A percentile compares a stretch with the other conserved stretches of the same genome.
phyloP scores from a whole-genome alignment of 192 early-diverging fungal species.

The Coemansia sp. region DNA sequence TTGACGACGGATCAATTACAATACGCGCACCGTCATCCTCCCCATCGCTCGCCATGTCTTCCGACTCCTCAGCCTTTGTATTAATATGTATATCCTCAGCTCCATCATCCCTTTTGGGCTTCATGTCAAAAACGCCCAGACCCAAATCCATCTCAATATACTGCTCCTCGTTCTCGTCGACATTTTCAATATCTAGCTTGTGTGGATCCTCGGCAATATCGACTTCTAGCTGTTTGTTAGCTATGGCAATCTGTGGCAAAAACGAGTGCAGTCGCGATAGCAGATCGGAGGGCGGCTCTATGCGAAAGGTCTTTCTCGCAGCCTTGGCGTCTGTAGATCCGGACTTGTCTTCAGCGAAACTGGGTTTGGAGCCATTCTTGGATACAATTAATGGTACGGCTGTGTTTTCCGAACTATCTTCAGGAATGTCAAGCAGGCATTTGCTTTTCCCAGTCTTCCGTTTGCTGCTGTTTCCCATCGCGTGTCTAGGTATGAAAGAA shows the following conservation, averaged over 20 bases:
- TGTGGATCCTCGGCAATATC: constrained; percentile 32
- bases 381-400: not conserved
- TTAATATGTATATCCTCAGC: constrained; percentile 26
- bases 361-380: not conserved
- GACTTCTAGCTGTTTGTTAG: constrained; percentile 41
- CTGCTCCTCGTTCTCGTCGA: constrained; percentile 32
- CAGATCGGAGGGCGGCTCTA: constrained; percentile 46
- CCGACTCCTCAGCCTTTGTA: not conserved
- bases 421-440: constrained; percentile 25
- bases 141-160: constrained; percentile 57
- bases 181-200: constrained; percentile 50
- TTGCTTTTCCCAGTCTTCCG: constrained; percentile 4
- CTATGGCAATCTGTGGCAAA: constrained; percentile 53
- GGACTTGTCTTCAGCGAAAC: not conserved
- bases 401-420: not conserved
- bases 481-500: not conserved
- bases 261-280: constrained; percentile 47
- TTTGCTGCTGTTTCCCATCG: not conserved
- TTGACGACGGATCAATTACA: constrained; percentile 20
- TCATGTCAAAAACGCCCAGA: constrained; percentile 54
- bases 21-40: constrained; percentile 10
- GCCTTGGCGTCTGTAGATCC: not conserved
- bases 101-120: constrained; percentile 28
- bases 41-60: constrained; percentile 7
- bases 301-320: constrained; percentile 41